Evolutionary conservation across 2,329 filamentous ascomycete species (phyloP), one percentile per base, ranked within the genome.

Genomic region (Colletotrichum sp.): DNA sequence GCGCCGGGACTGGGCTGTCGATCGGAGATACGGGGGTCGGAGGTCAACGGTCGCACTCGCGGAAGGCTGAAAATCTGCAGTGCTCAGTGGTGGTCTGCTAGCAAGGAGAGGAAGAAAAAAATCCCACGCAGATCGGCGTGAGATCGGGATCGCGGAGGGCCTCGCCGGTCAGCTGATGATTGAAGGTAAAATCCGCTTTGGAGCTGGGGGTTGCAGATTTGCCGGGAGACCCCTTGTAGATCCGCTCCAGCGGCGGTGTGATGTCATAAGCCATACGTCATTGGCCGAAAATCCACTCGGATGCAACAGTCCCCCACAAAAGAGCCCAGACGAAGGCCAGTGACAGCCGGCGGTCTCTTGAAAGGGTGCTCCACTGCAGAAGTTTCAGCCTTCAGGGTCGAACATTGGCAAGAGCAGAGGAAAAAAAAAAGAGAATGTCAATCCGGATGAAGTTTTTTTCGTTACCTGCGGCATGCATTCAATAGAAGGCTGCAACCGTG

Each of bases 201-300:
- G 39, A 34, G 64, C 64, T 32, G 21, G 59, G 69, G 62, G 34
- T 72, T 15, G 60, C 62, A 75, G 72, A 68, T 62, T 44, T 68
- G 63, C 64, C 69, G 73, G 69, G 69, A 68, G 52, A 34, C 52
- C 63, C 36, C 73, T 28, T 55, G 39, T n/a, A 12, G 24, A 7
- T 32, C 57, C 69, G 30, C 57, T 68, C 9, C 18, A 55, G 39
- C 73, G 69, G 72, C 72, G 73, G 73, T 76, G 73, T 76, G 73
- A 76, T 76, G 73, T 76, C 73, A 76, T 76, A 32, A 34, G 10
- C 55, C 13, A 26, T 76, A 76, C 69, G 69, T 76, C 73, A 76
- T 72, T 76, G 73, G 73, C 55, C 55, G 13, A 6, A 1, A 26
- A n/a, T 21, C 73, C 73, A 68, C 73, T 39, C 7, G 9, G 39